These are phyloP conservation scores for Murraya paniculata DNA, from an alignment of 345 rosid genomes.

Conservation along the genomic window DNA sequence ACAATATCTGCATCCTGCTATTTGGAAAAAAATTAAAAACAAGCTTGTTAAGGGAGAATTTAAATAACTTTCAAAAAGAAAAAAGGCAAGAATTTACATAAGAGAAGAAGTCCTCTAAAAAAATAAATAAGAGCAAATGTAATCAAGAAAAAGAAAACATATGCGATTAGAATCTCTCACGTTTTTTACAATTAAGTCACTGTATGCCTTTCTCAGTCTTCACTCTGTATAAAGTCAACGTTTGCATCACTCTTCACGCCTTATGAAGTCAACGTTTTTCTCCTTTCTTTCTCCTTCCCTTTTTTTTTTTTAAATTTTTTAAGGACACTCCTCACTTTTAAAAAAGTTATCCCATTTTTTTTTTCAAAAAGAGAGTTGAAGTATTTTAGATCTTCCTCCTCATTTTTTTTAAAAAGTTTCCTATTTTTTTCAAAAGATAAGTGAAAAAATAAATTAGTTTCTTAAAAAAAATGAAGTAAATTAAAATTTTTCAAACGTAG, in stretches of 20 bases:
- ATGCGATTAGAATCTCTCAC: background rate
- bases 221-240: background rate
- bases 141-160: too few species aligned
- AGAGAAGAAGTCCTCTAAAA: too few species aligned
- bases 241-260: background rate
- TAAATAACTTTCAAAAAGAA: too few species aligned
- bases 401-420: too few species aligned
- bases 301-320: accelerated
- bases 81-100: too few species aligned
- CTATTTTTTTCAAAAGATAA: too few species aligned
- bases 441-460: too few species aligned
- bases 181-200: background rate
- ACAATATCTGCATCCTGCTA: slow-evolving; percentile 73
- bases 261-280: background rate
- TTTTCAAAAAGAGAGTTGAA: background rate
- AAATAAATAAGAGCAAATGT: background rate
- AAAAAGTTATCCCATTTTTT: too few species aligned
- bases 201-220: background rate
- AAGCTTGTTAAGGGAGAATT: background rate
- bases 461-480: too few species aligned
- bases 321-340: too few species aligned
- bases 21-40: background rate
- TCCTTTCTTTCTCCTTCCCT: accelerated
- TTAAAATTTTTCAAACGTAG: too few species aligned
- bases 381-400: too few species aligned